Conservation (phyloP, 208 protist species). For the Tritrichomonas musculus region DNA sequence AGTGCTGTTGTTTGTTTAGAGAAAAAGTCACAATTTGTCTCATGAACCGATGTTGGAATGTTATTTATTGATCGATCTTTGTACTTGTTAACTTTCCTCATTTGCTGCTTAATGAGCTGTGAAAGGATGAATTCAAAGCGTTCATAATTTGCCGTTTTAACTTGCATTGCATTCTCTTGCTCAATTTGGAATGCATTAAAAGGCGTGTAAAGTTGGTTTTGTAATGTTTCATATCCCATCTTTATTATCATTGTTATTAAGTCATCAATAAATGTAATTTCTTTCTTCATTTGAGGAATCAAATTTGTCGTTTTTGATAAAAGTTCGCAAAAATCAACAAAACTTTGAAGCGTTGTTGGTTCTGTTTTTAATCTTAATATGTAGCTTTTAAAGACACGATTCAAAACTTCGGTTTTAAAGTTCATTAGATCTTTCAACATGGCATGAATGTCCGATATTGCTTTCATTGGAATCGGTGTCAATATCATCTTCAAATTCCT, state of each 20-base stretch:
- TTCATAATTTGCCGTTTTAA: neutral
- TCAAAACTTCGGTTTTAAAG: neutral
- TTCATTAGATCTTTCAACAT: neutral
- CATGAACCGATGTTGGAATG: neutral
- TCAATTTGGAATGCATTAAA: neutral
- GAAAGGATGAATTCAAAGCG: neutral
- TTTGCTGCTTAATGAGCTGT: neutral
- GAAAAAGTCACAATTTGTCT: neutral
- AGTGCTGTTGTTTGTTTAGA: neutral
- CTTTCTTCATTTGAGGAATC: neutral
- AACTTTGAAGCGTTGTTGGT: neutral
- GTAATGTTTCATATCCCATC: neutral
- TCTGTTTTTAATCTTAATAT: neutral
- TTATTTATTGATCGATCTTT: neutral
- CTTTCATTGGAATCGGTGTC: neutral
- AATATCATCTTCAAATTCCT: neutral
- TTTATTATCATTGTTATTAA: neutral
- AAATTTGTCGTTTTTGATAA: neutral
- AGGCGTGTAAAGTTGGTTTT: neutral
- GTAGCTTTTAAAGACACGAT: neutral
- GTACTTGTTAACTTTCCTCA: neutral
- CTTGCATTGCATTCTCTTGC: neutral
- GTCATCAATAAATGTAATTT: slow-evolving; percentile 1
- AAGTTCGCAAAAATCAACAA: neutral
- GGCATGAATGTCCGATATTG: neutral